These are phyloP conservation scores for Podaxis carcinomalis DNA, from an alignment of 768 basidiomycete species.

Conservation along the genomic window DNA sequence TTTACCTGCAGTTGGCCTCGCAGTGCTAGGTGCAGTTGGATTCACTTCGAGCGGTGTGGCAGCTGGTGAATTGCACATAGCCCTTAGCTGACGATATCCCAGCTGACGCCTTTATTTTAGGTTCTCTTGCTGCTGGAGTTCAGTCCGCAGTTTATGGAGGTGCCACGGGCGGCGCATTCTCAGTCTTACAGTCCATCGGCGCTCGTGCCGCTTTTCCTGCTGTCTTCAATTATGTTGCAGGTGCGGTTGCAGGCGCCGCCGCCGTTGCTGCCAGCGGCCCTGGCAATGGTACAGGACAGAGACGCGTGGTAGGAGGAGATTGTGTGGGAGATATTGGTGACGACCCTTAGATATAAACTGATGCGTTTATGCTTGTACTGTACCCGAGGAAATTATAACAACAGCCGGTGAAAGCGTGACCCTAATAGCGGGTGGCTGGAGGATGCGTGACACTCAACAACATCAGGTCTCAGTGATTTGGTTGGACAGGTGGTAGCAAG, in stretches of 20 bases:
- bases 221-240: not conserved
- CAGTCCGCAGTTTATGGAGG: constrained; percentile 15
- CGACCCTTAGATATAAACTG: not conserved
- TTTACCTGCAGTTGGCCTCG: not conserved
- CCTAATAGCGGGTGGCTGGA: too few species aligned
- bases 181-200: constrained; percentile 18
- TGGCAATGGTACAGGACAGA: not conserved
- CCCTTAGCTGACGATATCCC: too few species aligned
- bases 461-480: too few species aligned
- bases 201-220: constrained; percentile 14
- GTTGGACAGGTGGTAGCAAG: too few species aligned
- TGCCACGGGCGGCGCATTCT: constrained; percentile 19
- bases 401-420: too few species aligned
- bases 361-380: not conserved
- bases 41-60: constrained; percentile 8
- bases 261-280: not conserved
- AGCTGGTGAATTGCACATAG: not conserved
- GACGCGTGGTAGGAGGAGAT: not conserved
- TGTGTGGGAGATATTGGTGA: not conserved
- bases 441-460: too few species aligned
- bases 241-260: not conserved
- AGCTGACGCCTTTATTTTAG: constrained; percentile 3
- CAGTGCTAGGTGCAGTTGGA: not conserved
- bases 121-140: constrained; percentile 13
- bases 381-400: too few species aligned